Base-by-base conservation (phyloP, 148 eudicot genomes). In the Camellia japonica region DNA sequence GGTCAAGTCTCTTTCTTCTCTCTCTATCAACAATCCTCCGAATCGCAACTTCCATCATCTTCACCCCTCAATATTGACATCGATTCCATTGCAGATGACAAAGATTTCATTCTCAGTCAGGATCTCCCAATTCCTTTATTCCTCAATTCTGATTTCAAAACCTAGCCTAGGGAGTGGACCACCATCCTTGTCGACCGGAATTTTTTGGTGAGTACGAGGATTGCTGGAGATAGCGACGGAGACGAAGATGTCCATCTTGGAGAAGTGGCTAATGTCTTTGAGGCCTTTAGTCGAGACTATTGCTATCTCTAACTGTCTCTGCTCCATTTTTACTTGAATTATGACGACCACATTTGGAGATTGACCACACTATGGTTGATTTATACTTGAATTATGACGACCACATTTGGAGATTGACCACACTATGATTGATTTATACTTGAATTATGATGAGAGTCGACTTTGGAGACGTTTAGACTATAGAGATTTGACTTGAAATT, bases 101-200 rank as follows among this genome's bases (percentile, higher is more conserved):
- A 65, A 67, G 90, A 88, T 84, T 91, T 80, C 77, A 86, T 94
- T 55, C 94, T 94, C 79, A 94, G 98, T 70, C 97, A 94, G 82
- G 97, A 94, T 43, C 1, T 62, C 64, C 44, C 20, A 13, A 0
- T 42, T 68, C 11, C 30, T 52, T 51, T n/a, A 16, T 69, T 0
- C 14, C 46, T 71, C 42, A 13, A 49, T 46, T 47, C 19, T 0
- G 4, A 52, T 19, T 42, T 74, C 14, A 0, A 5, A 3, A 0
- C 10, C 7, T 55, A 6, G 30, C 30, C 30, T 55, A n/a, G 43
- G 61, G 63, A 51, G 73, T 62, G 20, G 86, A 82, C 4, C 87
- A 0, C 87, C 89, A 44, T 87, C 89, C 71, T 82, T 83, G 44
- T 87, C 89, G 2, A 89, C 92, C 2, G 90, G 87, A 0, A 86